Evolutionary conservation across 2,329 filamentous ascomycete genomes (phyloP), one percentile per base, ranked within the genome.

Genomic region (Phaeophleospora eucalypticola): DNA sequence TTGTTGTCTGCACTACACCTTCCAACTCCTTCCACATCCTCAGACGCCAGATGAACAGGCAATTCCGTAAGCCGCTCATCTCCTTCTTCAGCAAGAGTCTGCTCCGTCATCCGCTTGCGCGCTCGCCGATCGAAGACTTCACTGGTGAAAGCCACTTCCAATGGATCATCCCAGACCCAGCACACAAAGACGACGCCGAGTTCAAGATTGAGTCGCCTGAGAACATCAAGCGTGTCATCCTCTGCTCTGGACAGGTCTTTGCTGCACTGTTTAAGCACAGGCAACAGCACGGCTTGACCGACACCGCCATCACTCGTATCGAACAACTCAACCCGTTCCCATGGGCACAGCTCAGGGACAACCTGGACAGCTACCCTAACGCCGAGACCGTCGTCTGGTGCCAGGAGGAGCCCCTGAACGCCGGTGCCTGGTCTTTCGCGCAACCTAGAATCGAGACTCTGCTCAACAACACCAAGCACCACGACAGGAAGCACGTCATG

Each of bases 301-400:
- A 96, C 67, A 87, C 91, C 16, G 93, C 91, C 64, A 85, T 98
- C 68, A 96, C 90, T 17, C 89, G 93, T 66, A 82, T 98, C 58
- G 93, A 98, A 76, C 93, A 98, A 75, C 81, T 98, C 51, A 90
- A 98, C 76, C 93, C 93, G 64, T 98, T 98, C 87, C 93, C 93
- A 42, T 98, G 93, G 91, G 84, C 90, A 62, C 89, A 93, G 71
- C 82, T 98, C 45, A 88, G 87, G 77, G 91, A 97, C 71, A 97
- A 97, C 76, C 80, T 98, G 45, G 91, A 98, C 76, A 82, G 77
- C 70, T 98, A 98, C 77, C 89, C 90, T 67, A 98, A 98, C 71
- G 91, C 91, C 61, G 88, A 96, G 80, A 91, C 89, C 56, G 89
- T 98, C 58, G 89, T 98, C 54, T 98, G 90, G 90, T 84, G 82